These are phyloP conservation scores for Inonotus hispidus DNA, from an alignment of 1,284 basidiomycete species.

Conservation along the genomic window DNA sequence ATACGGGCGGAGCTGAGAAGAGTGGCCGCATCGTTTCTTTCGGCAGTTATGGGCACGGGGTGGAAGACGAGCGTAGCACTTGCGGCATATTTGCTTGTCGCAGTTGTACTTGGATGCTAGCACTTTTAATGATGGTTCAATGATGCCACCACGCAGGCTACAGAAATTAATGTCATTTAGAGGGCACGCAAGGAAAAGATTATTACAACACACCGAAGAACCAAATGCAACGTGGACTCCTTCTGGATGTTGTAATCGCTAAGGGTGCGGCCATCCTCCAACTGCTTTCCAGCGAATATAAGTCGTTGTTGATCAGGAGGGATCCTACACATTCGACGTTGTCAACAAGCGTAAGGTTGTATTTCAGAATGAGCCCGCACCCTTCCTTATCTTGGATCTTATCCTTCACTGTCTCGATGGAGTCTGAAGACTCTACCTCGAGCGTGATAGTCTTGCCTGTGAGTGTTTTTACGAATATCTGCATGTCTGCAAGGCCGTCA, in stretches of 20 bases:
- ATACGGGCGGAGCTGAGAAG: conserved; percentile 91
- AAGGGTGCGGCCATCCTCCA: conserved; percentile 93
- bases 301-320: conserved; percentile 92
- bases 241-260: conserved; percentile 99
- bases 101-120: conserved; percentile 97
- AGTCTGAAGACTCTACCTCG: conserved; percentile 95
- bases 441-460: conserved; percentile 99
- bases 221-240: conserved; percentile 96
- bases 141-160: conserved; percentile 96
- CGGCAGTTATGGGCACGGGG: conserved; percentile 99
- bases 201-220: conserved; percentile 69
- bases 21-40: conserved; percentile 89
- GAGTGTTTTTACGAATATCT: conserved; percentile 94
- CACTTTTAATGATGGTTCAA: conserved; percentile 97
- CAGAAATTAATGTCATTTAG: neutral
- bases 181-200: neutral
- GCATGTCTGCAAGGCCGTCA: conserved; percentile 49
- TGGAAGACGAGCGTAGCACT: conserved; percentile 99
- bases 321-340: conserved; percentile 53
- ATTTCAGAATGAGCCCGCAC: conserved; percentile 33
- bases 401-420: conserved; percentile 90
- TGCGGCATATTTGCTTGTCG: conserved; percentile 98
- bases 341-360: neutral
- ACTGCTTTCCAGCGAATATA: conserved; percentile 94
- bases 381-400: conserved; percentile 93